Percentiles rank a stretch among this genome's conserved stretches.
Conservation (phyloP, 1,139 yeast genomes). For the Ogataea hybrid region DNA sequence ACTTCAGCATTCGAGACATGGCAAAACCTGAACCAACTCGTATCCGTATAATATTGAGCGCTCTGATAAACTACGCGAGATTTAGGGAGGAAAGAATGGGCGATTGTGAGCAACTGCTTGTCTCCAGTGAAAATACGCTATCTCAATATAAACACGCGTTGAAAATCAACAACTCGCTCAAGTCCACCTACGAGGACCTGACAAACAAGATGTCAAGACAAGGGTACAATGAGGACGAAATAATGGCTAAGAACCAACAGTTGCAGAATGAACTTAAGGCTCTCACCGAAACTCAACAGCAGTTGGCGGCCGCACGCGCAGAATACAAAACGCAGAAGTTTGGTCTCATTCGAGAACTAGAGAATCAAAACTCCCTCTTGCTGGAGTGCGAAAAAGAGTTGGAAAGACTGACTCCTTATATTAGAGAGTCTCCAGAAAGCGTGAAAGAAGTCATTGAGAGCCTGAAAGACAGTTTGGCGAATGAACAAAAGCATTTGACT, state of each 20-base stretch:
- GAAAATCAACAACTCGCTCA: conserved; percentile 41
- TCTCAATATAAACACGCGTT: conserved; percentile 39
- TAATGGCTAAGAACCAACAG: conserved; percentile 54
- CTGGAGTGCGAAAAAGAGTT: conserved; percentile 57
- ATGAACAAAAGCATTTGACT: conserved; percentile 41
- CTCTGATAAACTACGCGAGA: conserved; percentile 81
- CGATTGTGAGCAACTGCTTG: conserved; percentile 63
- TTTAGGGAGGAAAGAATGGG: conserved; percentile 76
- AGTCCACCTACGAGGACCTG: conserved; percentile 44
- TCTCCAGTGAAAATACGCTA: conserved; percentile 50
- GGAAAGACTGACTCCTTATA: conserved; percentile 58
- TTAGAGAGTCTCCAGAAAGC: conserved; percentile 60
- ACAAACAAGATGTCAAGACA: conserved; percentile 29
- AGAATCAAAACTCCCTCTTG: conserved; percentile 52
- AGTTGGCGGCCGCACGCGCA: conserved; percentile 61
- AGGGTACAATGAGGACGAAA: conserved; percentile 39
- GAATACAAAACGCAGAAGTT: conserved; percentile 64
- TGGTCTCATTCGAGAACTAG: conserved; percentile 52
- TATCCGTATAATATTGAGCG: conserved; percentile 67
- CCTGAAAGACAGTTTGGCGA: conserved; percentile 46
- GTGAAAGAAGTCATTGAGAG: conserved; percentile 56
- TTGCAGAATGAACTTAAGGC: conserved; percentile 63
- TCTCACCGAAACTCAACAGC: conserved; percentile 63
- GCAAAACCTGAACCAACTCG: conserved; percentile 69
- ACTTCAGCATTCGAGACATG: conserved; percentile 70